Evolutionary conservation across 2,329 filamentous ascomycete genomes (phyloP).

Genomic region (Teratosphaeria zuluensis): DNA sequence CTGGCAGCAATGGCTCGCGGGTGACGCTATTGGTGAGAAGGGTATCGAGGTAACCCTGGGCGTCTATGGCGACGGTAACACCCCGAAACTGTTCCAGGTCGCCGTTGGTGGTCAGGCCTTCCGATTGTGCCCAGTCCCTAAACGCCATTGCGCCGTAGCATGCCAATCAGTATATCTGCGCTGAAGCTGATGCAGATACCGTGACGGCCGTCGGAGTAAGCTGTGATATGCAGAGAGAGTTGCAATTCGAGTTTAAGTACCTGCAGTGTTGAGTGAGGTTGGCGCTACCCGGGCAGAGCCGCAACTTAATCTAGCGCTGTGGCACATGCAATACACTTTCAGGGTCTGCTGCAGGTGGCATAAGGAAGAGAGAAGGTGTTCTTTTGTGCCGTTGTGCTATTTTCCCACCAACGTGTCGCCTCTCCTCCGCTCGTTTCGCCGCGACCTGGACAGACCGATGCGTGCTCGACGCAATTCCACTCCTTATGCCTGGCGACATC

Average conservation of each 20-base stretch:
- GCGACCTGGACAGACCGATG: background rate
- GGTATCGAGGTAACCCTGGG: slow-evolving; percentile 74
- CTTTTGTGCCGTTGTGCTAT: background rate
- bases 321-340: background rate
- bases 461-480: background rate
- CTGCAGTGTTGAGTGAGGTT: background rate
- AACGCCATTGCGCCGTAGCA: slow-evolving; percentile 6
- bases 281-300: background rate
- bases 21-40: slow-evolving; percentile 61
- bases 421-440: background rate
- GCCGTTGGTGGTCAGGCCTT: slow-evolving; percentile 43
- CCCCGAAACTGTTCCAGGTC: slow-evolving; percentile 63
- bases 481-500: slow-evolving; percentile 4
- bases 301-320: background rate
- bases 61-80: slow-evolving; percentile 74
- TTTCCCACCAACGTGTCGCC: background rate
- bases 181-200: background rate
- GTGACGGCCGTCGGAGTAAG: background rate
- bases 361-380: background rate
- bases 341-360: background rate
- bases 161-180: background rate
- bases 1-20: slow-evolving; percentile 80
- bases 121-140: slow-evolving; percentile 39
- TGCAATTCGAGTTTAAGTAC: background rate
- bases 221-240: background rate